phyloP scores from a whole-genome alignment of 805 yeast genomes.

The Saturnispora gosingensis region DNA sequence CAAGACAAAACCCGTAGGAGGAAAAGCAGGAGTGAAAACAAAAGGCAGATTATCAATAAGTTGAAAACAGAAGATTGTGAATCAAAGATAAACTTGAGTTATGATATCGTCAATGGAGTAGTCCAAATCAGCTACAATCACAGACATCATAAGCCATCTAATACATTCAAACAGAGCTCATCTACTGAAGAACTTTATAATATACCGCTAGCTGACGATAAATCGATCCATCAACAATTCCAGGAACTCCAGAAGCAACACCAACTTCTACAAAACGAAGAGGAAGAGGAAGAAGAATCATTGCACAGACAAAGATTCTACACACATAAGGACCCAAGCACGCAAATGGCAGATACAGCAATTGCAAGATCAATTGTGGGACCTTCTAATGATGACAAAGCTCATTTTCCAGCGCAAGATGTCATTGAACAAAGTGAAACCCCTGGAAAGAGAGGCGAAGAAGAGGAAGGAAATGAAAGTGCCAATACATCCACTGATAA shows the following conservation, averaged over 20 bases:
- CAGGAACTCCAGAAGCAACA: constrained; percentile 7
- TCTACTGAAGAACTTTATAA: not conserved
- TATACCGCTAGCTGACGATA: constrained; percentile 2
- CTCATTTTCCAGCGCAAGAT: not conserved
- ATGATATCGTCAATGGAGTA: constrained; percentile 31
- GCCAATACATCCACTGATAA: not conserved
- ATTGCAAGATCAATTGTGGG: constrained; percentile 11
- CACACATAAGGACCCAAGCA: not conserved
- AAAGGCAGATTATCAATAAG: constrained; percentile 31
- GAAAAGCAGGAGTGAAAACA: constrained; percentile 32
- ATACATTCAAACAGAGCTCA: not conserved
- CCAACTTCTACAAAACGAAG: constrained; percentile 6
- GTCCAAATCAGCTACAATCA: constrained; percentile 32
- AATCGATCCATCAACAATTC: constrained; percentile 7
- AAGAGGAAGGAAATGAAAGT: not conserved
- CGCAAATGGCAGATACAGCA: constrained; percentile 7
- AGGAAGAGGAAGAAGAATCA: constrained; percentile 3
- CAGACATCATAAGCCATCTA: constrained; percentile 30
- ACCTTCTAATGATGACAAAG: not conserved
- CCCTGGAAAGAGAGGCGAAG: not conserved
- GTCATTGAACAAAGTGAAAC: not conserved
- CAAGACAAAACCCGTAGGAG: constrained; percentile 36
- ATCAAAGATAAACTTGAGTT: constrained; percentile 31
- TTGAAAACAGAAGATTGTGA: constrained; percentile 34
- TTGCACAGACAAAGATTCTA: not conserved